Evolutionary conservation across 2,329 filamentous ascomycete genomes (phyloP).

Genomic region (Diaporthe amygdali): DNA sequence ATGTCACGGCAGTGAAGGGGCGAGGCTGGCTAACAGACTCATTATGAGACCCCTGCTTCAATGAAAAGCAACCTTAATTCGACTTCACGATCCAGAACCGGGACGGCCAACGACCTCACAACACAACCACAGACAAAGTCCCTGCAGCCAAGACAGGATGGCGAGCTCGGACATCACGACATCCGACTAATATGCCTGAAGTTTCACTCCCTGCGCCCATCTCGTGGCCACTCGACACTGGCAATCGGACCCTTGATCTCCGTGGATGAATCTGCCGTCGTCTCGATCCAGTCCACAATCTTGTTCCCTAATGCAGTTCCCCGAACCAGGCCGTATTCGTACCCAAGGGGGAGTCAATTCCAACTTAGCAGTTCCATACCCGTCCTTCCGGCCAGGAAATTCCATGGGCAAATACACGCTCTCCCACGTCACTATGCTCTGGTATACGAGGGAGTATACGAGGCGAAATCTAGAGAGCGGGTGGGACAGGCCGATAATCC

Average conservation of each 20-base stretch:
- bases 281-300: not conserved
- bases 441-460: not conserved
- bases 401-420: not conserved
- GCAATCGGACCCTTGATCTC: not conserved
- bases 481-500: not conserved
- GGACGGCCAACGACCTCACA: not conserved
- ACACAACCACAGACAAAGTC: not conserved
- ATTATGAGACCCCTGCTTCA: not conserved
- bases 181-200: not conserved
- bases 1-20: not conserved
- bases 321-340: not conserved
- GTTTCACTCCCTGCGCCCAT: not conserved
- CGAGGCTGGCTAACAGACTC: constrained; percentile 4
- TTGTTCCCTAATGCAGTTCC: not conserved
- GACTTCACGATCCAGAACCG: not conserved
- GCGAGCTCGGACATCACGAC: not conserved
- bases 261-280: not conserved
- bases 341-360: not conserved
- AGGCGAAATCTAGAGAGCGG: not conserved
- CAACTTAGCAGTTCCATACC: not conserved
- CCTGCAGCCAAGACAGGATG: not conserved
- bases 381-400: not conserved
- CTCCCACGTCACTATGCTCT: not conserved
- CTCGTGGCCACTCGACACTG: not conserved
- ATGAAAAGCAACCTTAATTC: constrained; percentile 10